A percentile compares a stretch with the other conserved stretches of the same genome.
These are phyloP conservation scores for Lactarius deliciosus DNA, from an alignment of 768 basidiomycete genomes.

Conservation along the genomic window DNA sequence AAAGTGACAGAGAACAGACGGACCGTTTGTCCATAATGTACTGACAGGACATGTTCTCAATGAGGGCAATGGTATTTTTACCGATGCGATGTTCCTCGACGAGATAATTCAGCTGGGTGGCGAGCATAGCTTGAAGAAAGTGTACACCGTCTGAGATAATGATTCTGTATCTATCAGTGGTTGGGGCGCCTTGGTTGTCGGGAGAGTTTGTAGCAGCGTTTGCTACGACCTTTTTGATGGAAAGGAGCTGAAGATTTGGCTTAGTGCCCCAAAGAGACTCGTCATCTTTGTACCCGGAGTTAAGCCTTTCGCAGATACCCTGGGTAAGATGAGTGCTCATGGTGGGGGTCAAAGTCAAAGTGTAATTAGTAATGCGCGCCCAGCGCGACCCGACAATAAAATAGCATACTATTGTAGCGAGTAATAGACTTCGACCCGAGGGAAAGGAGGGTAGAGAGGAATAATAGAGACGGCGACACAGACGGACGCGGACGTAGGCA, in stretches of 20 bases:
- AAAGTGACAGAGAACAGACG: slow-evolving; percentile 33
- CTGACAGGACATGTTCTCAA: slow-evolving; percentile 81
- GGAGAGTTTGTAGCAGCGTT: slow-evolving; percentile 34
- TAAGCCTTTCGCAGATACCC: slow-evolving; percentile 28
- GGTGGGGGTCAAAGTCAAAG: neutral
- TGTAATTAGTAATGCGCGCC: slow-evolving; percentile 20
- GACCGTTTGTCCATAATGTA: slow-evolving; percentile 82
- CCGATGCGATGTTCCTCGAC: slow-evolving; percentile 61
- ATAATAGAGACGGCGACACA: no score
- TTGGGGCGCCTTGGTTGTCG: neutral
- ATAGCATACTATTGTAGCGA: slow-evolving; percentile 32
- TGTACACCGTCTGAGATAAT: slow-evolving; percentile 88
- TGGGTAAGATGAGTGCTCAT: slow-evolving; percentile 14
- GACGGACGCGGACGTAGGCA: no score
- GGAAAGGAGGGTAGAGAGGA: no score
- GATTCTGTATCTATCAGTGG: slow-evolving; percentile 65
- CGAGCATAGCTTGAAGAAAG: slow-evolving; percentile 92
- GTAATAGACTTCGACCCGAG: no score
- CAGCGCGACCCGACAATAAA: slow-evolving; percentile 19
- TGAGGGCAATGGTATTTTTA: slow-evolving; percentile 65
- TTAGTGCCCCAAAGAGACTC: slow-evolving; percentile 33
- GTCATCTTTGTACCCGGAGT: slow-evolving; percentile 24
- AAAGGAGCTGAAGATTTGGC: slow-evolving; percentile 75
- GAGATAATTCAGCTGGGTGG: slow-evolving; percentile 81
- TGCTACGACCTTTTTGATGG: slow-evolving; percentile 70